phyloP scores from a whole-genome alignment of 352 stramenopile species.

The Globisporangium viniferum region DNA sequence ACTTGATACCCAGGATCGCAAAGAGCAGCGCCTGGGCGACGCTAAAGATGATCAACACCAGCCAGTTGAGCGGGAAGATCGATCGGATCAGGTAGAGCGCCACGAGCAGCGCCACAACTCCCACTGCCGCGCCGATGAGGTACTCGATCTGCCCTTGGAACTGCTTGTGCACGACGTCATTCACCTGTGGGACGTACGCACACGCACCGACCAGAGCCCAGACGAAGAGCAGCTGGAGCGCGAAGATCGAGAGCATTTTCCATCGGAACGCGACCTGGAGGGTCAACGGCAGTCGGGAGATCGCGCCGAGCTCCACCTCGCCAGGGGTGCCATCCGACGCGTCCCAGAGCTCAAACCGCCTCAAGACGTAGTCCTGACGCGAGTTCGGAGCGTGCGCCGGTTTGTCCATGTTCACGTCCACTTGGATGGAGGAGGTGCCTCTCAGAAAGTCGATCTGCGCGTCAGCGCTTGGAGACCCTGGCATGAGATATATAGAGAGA shows the following conservation, averaged over 20 bases:
- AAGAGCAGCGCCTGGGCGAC: slow-evolving; percentile 34
- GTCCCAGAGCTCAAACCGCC: neutral
- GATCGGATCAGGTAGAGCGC: neutral
- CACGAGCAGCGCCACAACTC: neutral
- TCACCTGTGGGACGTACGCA: neutral
- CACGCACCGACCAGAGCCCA: neutral
- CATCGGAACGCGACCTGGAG: slow-evolving; percentile 1
- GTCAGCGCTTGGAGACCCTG: neutral
- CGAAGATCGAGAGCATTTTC: slow-evolving; percentile 11
- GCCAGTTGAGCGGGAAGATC: slow-evolving; percentile 10
- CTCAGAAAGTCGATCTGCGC: neutral
- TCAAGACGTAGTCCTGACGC: neutral
- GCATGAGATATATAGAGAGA: neutral
- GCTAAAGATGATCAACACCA: slow-evolving; percentile 38
- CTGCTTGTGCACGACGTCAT: neutral
- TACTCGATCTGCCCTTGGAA: neutral
- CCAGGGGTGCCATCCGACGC: neutral
- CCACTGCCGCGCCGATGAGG: neutral
- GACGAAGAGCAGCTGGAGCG: slow-evolving; percentile 5
- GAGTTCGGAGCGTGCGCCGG: neutral
- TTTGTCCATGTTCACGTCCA: neutral
- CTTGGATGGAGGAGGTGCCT: neutral
- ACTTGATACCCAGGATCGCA: slow-evolving; percentile 28
- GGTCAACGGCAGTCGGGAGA: neutral
- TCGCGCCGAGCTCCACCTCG: neutral